Conservation (phyloP, 768 basidiomycete genomes). For the Boletus huronensis region DNA sequence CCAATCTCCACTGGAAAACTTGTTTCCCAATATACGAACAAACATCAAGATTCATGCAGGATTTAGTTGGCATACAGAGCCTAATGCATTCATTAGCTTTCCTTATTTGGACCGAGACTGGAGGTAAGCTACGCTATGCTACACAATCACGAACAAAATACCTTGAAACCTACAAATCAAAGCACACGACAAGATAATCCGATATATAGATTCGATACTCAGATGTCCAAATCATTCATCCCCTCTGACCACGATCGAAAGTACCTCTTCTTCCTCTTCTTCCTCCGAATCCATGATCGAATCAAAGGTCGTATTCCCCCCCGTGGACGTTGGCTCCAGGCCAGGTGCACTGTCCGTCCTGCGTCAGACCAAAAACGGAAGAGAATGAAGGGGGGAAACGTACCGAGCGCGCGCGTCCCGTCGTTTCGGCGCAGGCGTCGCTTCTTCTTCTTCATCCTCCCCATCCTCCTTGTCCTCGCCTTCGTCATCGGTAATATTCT, state of each 20-base stretch:
- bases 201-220: no score
- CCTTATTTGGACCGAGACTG: no score
- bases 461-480: slow-evolving; percentile 43
- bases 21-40: no score
- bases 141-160: no score
- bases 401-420: slow-evolving; percentile 8
- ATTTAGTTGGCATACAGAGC: no score
- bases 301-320: slow-evolving; percentile 31
- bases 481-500: slow-evolving; percentile 32
- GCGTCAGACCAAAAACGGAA: not conserved
- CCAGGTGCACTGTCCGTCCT: slow-evolving; percentile 2
- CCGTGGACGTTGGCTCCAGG: slow-evolving; percentile 4
- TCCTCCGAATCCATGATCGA: slow-evolving; percentile 55
- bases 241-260: not conserved
- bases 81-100: no score
- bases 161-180: no score
- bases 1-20: no score
- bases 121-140: no score
- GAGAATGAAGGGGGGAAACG: not conserved
- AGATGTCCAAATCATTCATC: not conserved
- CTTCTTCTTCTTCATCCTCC: slow-evolving; percentile 37
- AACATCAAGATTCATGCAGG: no score
- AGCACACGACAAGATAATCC: no score
- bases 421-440: slow-evolving; percentile 34
- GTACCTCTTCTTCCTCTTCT: slow-evolving; percentile 25